Evolutionary conservation across 805 yeast genomes (phyloP).

Genomic region (Candida tammaniensis): DNA sequence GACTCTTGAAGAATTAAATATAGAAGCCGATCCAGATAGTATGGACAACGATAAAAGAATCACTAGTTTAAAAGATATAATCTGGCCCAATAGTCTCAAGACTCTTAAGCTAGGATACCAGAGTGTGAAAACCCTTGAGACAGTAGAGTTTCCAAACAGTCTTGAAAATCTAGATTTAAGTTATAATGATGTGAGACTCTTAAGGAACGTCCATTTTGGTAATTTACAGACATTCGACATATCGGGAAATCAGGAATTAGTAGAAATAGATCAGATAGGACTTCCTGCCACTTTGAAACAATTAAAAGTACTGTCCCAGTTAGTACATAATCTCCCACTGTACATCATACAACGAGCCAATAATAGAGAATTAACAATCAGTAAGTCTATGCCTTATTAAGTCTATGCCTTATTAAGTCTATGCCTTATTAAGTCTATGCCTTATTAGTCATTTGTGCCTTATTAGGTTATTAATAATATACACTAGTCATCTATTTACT

Average conservation of each 20-base stretch:
- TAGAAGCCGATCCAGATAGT: conserved; percentile 40
- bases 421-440: conserved; percentile 15
- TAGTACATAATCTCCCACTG: conserved; percentile 33
- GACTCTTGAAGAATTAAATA: conserved; percentile 35
- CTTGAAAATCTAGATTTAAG: conserved; percentile 31
- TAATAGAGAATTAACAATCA: conserved; percentile 26
- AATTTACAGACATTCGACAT: conserved; percentile 33
- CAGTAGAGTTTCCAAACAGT: conserved; percentile 35
- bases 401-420: conserved; percentile 15
- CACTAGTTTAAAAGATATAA: conserved; percentile 40
- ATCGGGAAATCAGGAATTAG: conserved; percentile 41
- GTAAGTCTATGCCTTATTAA: conserved; percentile 25
- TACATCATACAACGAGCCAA: conserved; percentile 40
- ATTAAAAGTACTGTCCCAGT: conserved; percentile 33
- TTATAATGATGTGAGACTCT: conserved; percentile 37
- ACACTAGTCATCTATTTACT: conserved; percentile 9
- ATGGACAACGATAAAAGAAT: conserved; percentile 42
- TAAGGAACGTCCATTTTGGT: conserved; percentile 37
- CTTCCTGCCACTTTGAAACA: conserved; percentile 38
- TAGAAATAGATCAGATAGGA: conserved; percentile 33
- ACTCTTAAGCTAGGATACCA: conserved; percentile 39
- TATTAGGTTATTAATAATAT: conserved; percentile 2
- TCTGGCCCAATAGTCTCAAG: conserved; percentile 33
- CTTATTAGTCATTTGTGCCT: neutral
- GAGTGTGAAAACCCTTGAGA: conserved; percentile 35